These are phyloP conservation scores for Sporothrix globosa DNA, from an alignment of 2,329 filamentous ascomycete species.

Conservation along the genomic window DNA sequence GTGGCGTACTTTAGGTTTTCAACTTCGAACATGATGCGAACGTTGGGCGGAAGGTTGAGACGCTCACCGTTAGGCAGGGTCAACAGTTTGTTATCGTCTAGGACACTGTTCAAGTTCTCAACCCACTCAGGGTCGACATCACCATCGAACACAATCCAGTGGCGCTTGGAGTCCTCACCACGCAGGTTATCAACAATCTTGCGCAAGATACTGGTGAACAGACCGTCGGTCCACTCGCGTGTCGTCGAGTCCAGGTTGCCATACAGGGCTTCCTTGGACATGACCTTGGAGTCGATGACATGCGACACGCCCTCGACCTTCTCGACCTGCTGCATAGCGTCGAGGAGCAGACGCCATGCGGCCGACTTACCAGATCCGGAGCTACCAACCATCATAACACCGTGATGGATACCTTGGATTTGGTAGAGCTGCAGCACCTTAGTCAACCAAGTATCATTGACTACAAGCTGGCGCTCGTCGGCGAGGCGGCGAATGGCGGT, in stretches of 20 bases:
- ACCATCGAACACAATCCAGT: slow-evolving; percentile 99
- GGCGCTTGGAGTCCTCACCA: slow-evolving; percentile 92
- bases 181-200: slow-evolving; percentile 99
- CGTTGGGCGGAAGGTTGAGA: slow-evolving; percentile 89
- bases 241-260: slow-evolving; percentile 95
- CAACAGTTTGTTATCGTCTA: slow-evolving; percentile 98
- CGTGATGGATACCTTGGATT: slow-evolving; percentile 96
- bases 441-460: slow-evolving; percentile 94
- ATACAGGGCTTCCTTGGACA: slow-evolving; percentile 98
- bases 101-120: slow-evolving; percentile 98
- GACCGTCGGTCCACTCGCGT: slow-evolving; percentile 96
- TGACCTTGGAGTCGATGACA: slow-evolving; percentile 98
- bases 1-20: slow-evolving; percentile 97
- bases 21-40: slow-evolving; percentile 99
- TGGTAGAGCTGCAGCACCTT: slow-evolving; percentile 97
- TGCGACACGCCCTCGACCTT: slow-evolving; percentile 92
- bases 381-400: slow-evolving; percentile 99
- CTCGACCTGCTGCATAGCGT: slow-evolving; percentile 89
- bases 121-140: slow-evolving; percentile 99
- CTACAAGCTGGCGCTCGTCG: slow-evolving; percentile 80
- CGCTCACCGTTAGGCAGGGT: slow-evolving; percentile 97
- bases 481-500: slow-evolving; percentile 82
- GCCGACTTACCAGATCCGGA: slow-evolving; percentile 97
- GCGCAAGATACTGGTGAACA: slow-evolving; percentile 95
- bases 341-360: slow-evolving; percentile 89